Evolutionary conservation across 306 rosid species (phyloP).

Genomic region (Castanopsis chinensis): DNA sequence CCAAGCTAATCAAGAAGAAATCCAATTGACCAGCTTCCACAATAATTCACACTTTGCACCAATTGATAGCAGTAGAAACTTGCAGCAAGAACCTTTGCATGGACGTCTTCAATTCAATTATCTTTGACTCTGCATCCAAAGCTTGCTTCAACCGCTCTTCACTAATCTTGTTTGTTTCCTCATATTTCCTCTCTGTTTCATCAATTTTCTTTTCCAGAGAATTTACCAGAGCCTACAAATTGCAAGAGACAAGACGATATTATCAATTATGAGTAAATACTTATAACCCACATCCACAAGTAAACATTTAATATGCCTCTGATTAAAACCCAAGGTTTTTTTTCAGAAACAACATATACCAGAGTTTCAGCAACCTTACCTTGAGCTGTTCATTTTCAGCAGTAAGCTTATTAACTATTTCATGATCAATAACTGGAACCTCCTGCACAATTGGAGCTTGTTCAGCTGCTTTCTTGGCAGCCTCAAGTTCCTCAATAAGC

Average conservation of each 20-base stretch:
- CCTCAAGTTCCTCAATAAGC: constrained; percentile 57
- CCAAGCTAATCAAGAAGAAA: not conserved
- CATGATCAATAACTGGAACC: constrained; percentile 53
- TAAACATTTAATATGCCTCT: not conserved
- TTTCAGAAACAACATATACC: not conserved
- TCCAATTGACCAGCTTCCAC: not conserved
- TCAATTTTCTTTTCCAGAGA: constrained; percentile 71
- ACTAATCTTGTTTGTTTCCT: constrained; percentile 51
- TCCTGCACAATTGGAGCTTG: constrained; percentile 34
- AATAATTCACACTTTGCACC: not conserved
- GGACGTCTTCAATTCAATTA: constrained; percentile 71
- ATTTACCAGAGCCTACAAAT: constrained; percentile 62
- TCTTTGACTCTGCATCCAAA: constrained; percentile 69
- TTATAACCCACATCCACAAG: constrained; percentile 6
- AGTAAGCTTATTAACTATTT: constrained; percentile 45
- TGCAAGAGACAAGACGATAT: constrained; percentile 15
- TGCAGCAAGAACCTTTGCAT: constrained; percentile 67
- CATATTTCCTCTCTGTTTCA: constrained; percentile 61
- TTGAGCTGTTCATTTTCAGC: constrained; percentile 73
- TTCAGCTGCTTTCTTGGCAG: constrained; percentile 38
- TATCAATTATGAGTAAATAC: constrained; percentile 8
- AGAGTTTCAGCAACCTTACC: constrained; percentile 35
- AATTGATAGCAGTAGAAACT: constrained; percentile 11
- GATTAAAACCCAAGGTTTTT: not conserved
- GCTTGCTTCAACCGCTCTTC: constrained; percentile 85